These are phyloP conservation scores for Jimgerdemannia flammicorona DNA, from an alignment of 192 early-diverging fungal genomes.

Conservation along the genomic window DNA sequence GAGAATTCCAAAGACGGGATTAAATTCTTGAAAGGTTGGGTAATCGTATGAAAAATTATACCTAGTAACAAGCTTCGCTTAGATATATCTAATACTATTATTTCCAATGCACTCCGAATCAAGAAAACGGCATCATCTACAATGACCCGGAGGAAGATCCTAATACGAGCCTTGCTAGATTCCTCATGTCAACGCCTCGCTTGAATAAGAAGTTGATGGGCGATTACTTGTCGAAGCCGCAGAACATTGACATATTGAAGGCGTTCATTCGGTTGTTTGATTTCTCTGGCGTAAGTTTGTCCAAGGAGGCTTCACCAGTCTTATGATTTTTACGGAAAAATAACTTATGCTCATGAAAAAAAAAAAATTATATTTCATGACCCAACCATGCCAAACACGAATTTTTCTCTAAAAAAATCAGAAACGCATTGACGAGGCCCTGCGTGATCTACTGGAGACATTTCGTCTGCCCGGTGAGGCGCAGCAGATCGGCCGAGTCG, in stretches of 20 bases:
- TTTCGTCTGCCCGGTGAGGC: constrained; percentile 98
- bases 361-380: not conserved
- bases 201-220: constrained; percentile 86
- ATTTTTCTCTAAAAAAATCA: constrained; percentile 23
- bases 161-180: constrained; percentile 61
- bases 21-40: constrained; percentile 66
- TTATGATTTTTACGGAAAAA: constrained; percentile 6
- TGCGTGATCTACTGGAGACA: constrained; percentile 86
- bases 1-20: constrained; percentile 84
- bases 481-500: constrained; percentile 94
- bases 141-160: constrained; percentile 39
- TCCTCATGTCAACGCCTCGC: constrained; percentile 78
- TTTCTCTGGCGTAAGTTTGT: constrained; percentile 68
- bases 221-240: constrained; percentile 84
- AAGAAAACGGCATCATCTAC: constrained; percentile 35
- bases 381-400: not conserved
- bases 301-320: not conserved
- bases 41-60: not conserved
- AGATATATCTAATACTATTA: no score
- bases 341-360: not conserved
- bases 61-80: not conserved
- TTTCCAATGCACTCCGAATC: not conserved
- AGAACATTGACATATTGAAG: constrained; percentile 81
- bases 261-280: constrained; percentile 83
- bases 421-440: constrained; percentile 92